Evolutionary conservation across 768 basidiomycete genomes (phyloP), one percentile per base, ranked within the genome.

Genomic region (Punctularia strigosozonata): DNA sequence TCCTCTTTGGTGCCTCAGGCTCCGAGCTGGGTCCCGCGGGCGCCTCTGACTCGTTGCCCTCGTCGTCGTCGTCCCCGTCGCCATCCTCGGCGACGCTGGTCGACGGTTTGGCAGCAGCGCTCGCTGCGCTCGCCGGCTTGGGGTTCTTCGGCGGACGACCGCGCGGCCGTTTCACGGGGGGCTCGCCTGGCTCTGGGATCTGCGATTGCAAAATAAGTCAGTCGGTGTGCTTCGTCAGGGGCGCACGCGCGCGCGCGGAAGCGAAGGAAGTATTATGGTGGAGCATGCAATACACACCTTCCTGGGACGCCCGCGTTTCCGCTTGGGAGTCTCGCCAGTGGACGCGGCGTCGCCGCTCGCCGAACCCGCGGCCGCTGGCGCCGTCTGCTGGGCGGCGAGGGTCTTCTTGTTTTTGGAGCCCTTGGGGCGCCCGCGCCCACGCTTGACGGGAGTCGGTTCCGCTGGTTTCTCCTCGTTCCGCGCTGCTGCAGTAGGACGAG

Each of bases 381-480:
- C 48, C 22, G 57, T 47, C 12, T 55, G 43, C 40, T 58, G 48
- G 26, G 59, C 46, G 43, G 53, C 61, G 54, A 56, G 52, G 47
- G 54, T 57, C 52, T 69, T 72, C 65, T 74, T 76, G 61, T 76
- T 76, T 65, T 85, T 91, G 60, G 83, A 86, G 50, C 89, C 89
- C 58, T 80, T 87, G 44, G 90, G 90, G 47, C 90, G 77, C 39
- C 90, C 90, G 34, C 90, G 73, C 52, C 84, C 77, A 51, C 89
- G 78, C 65, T 88, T 91, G 44, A 54, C 49, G 30, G 73, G 66
- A 32, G 60, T 38, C 40, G 52, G 55, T 17, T 60, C 50, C 43
- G 59, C 51, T 25, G 46, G 48, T 38, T 54, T 44, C 63, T 55
- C 41, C 65, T 59, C 42, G 66, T 53, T 44, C 63, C 57, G 25